phyloP scores from a whole-genome alignment of 1,139 yeast genomes.

The Blastobotrys illinoisensis region DNA sequence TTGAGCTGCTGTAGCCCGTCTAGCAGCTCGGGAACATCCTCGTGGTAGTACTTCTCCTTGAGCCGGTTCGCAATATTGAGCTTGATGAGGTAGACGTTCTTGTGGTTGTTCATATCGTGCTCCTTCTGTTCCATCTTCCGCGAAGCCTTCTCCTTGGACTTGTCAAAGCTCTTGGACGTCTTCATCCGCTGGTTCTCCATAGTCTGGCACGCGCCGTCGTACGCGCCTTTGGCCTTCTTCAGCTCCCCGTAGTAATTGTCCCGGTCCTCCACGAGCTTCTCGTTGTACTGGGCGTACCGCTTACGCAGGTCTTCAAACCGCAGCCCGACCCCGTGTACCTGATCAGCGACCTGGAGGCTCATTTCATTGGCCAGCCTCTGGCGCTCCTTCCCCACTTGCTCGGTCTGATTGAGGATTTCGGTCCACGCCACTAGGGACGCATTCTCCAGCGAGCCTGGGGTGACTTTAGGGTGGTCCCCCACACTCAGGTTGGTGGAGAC shows the following conservation, averaged over 20 bases:
- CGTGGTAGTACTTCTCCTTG: conserved; percentile 88
- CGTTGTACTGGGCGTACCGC: conserved; percentile 55
- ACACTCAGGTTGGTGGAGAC: conserved; percentile 66
- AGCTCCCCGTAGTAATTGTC: conserved; percentile 60
- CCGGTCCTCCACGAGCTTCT: conserved; percentile 52
- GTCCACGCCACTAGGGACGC: conserved; percentile 96
- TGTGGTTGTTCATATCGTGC: conserved; percentile 76
- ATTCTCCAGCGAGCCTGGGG: conserved; percentile 92
- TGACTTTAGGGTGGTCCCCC: conserved; percentile 83
- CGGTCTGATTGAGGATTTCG: conserved; percentile 81
- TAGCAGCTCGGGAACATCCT: conserved; percentile 86
- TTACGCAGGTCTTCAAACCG: conserved; percentile 52
- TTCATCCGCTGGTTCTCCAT: conserved; percentile 80
- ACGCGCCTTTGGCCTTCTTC: conserved; percentile 62
- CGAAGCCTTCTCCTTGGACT: conserved; percentile 52
- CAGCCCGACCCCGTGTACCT: conserved; percentile 48
- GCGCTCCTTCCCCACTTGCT: conserved; percentile 68
- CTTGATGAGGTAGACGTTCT: conserved; percentile 74
- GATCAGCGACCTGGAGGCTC: conserved; percentile 55
- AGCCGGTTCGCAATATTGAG: conserved; percentile 82
- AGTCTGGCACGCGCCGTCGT: conserved; percentile 72
- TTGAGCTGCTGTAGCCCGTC: conserved; percentile 83
- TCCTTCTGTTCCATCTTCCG: conserved; percentile 58
- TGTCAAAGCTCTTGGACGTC: conserved; percentile 43
- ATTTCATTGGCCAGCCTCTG: conserved; percentile 57